A percentile compares a stretch with the other conserved stretches of the same genome.
Evolutionary conservation across 768 basidiomycete genomes (phyloP).

Genomic region (Fomitopsis serialis): DNA sequence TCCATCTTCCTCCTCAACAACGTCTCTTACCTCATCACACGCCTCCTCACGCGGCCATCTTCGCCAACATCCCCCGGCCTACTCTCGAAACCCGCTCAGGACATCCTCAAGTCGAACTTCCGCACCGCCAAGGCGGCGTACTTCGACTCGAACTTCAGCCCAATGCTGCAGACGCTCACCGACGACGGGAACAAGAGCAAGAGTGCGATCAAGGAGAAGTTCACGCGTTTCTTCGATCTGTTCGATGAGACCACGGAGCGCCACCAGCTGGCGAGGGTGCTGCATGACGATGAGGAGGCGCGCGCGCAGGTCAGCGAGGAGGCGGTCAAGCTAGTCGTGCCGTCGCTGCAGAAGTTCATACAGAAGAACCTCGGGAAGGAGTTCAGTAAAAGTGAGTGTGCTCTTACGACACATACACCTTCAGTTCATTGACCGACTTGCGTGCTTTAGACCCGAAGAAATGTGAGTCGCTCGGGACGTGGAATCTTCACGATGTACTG

Average conservation of each 20-base stretch:
- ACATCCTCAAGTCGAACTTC: conserved; percentile 62
- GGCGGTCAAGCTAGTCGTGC: conserved; percentile 70
- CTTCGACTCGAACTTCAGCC: conserved; percentile 78
- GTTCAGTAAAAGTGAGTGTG: conserved; percentile 72
- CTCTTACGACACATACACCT: background rate
- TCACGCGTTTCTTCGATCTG: conserved; percentile 75
- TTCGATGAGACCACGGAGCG: conserved; percentile 77
- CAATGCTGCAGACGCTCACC: conserved; percentile 60
- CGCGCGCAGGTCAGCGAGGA: conserved; percentile 63
- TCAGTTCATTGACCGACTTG: background rate
- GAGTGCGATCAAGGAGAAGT: conserved; percentile 73
- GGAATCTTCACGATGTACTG: background rate
- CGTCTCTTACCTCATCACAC: conserved; percentile 59
- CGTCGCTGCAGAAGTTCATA: conserved; percentile 66
- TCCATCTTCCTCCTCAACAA: conserved; percentile 82
- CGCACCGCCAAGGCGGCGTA: conserved; percentile 81
- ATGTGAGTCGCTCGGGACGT: conserved; percentile 35
- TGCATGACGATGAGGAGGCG: conserved; percentile 65
- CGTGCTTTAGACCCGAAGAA: conserved; percentile 55
- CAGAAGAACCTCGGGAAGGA: conserved; percentile 77
- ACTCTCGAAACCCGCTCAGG: conserved; percentile 56
- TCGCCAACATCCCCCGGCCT: conserved; percentile 40
- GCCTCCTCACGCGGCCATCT: conserved; percentile 48
- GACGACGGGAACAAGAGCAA: conserved; percentile 47
- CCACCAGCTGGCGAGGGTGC: conserved; percentile 60